phyloP scores from a whole-genome alignment of 768 basidiomycete species.

The Collybia sp. region DNA sequence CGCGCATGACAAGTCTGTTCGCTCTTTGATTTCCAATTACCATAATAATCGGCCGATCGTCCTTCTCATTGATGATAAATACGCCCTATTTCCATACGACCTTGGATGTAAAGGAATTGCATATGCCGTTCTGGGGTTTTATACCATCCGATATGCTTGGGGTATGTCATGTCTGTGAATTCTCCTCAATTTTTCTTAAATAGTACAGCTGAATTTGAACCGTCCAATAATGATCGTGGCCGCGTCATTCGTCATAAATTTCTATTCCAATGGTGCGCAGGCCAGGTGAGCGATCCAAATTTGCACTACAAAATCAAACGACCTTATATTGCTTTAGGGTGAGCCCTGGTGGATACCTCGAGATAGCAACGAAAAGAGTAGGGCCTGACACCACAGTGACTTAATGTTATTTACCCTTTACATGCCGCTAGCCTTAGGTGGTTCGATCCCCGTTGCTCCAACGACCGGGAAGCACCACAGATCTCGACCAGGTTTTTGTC shows the following conservation, averaged over 20 bases:
- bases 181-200: background rate
- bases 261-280: slow-evolving; percentile 79
- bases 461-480: too few species aligned
- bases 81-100: slow-evolving; percentile 69
- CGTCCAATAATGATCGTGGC: slow-evolving; percentile 38
- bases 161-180: slow-evolving; percentile 32
- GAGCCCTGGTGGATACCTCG: slow-evolving; percentile 39
- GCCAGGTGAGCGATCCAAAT: slow-evolving; percentile 38
- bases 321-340: slow-evolving; percentile 23
- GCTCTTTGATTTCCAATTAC: slow-evolving; percentile 60
- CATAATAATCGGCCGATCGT: slow-evolving; percentile 53
- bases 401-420: too few species aligned
- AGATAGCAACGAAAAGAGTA: slow-evolving; percentile 1
- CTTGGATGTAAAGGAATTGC: slow-evolving; percentile 41
- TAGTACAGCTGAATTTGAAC: slow-evolving; percentile 57
- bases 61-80: slow-evolving; percentile 72
- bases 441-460: too few species aligned
- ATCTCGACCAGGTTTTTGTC: too few species aligned
- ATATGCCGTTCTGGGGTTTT: slow-evolving; percentile 62
- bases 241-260: slow-evolving; percentile 78
- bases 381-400: background rate
- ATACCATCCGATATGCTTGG: slow-evolving; percentile 69
- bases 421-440: too few species aligned
- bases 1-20: slow-evolving; percentile 65
- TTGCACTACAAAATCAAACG: background rate